Evolutionary conservation across 2,329 filamentous ascomycete genomes (phyloP).

Genomic region (Fusarium temperatum): DNA sequence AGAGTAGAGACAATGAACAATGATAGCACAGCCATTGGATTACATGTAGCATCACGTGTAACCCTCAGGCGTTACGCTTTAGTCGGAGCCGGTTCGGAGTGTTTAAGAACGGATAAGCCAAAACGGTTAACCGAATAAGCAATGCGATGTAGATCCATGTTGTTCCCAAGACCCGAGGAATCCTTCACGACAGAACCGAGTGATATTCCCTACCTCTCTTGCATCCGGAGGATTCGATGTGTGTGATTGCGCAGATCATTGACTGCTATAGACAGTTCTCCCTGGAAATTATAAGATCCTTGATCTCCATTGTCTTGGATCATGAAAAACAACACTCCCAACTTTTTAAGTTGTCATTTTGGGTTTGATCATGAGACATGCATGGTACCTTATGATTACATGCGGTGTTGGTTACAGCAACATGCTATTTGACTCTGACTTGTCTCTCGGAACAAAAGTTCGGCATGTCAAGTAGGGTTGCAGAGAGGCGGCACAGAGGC

Average conservation of each 20-base stretch:
- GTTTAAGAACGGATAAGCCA: background rate
- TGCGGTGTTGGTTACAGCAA: background rate
- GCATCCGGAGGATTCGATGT: background rate
- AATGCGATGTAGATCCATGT: constrained; percentile 6
- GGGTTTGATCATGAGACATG: background rate
- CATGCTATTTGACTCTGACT: background rate
- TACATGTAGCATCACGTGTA: constrained; percentile 2
- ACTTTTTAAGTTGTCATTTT: background rate
- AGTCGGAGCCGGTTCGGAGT: background rate
- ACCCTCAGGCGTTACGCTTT: background rate
- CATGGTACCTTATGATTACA: background rate
- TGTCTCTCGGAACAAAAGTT: background rate
- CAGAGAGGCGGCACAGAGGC: background rate
- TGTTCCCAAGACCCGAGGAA: background rate
- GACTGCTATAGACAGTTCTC: background rate
- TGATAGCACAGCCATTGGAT: background rate
- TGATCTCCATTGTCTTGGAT: background rate
- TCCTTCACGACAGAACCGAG: background rate
- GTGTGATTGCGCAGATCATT: background rate
- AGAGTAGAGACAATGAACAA: background rate
- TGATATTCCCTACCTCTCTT: background rate
- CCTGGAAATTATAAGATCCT: background rate
- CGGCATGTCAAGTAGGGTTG: constrained; percentile 4
- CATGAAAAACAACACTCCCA: background rate
- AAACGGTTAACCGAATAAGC: background rate